Conservation (phyloP, 495 filamentous ascomycete genomes). For the Penicillium odoratum region DNA sequence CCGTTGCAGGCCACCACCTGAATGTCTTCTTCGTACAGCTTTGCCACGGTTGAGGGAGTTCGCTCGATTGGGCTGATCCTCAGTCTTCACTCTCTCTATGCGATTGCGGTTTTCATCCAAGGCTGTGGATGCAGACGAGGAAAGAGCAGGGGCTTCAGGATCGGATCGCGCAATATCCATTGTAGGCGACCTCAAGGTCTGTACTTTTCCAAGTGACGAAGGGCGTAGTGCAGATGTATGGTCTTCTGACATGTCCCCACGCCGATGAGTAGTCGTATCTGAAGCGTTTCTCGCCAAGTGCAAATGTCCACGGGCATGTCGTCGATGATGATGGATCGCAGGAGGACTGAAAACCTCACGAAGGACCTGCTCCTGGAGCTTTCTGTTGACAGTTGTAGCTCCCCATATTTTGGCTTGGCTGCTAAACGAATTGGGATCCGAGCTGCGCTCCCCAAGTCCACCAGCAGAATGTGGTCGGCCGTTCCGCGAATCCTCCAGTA, state of each 20-base stretch:
- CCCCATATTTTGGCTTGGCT: constrained; percentile 75
- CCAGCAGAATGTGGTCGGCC: constrained; percentile 20
- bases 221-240: constrained; percentile 29
- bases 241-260: constrained; percentile 36
- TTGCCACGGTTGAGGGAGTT: constrained; percentile 36
- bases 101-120: constrained; percentile 38
- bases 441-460: constrained; percentile 15
- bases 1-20: constrained; percentile 73
- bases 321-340: constrained; percentile 66
- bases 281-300: constrained; percentile 48
- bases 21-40: constrained; percentile 63
- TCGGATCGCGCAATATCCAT: constrained; percentile 31
- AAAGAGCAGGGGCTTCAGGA: constrained; percentile 33
- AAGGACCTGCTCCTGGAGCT: constrained; percentile 86
- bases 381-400: constrained; percentile 89
- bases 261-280: constrained; percentile 31
- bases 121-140: constrained; percentile 47
- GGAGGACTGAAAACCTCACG: constrained; percentile 90
- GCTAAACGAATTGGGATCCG: constrained; percentile 28
- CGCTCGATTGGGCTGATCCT: constrained; percentile 31
- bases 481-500: constrained; percentile 26
- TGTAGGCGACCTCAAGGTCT: constrained; percentile 25
- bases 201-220: constrained; percentile 12
- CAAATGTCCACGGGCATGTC: constrained; percentile 63
- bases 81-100: constrained; percentile 33